Percentiles rank a stretch among this genome's conserved stretches.
These are phyloP conservation scores for Leishmania lainsoni DNA, from an alignment of 208 protist species.

Conservation along the genomic window DNA sequence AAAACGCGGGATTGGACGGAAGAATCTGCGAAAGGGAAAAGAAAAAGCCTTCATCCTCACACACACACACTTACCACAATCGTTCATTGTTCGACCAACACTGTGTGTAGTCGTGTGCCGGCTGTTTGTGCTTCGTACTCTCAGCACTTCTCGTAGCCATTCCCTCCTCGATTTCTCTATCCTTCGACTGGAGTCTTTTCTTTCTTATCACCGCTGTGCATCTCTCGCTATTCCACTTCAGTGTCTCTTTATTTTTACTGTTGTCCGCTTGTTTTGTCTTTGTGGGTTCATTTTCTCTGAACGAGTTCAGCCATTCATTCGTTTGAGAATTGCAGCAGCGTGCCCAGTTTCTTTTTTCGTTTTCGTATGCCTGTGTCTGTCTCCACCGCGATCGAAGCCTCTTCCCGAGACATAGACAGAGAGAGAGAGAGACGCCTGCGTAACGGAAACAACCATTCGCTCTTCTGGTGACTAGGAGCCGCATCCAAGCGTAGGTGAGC, in stretches of 20 bases:
- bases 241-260: neutral
- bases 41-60: neutral
- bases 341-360: neutral
- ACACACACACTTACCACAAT: neutral
- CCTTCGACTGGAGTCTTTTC: neutral
- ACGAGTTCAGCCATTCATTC: neutral
- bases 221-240: neutral
- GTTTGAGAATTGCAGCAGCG: neutral
- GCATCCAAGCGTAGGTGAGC: neutral
- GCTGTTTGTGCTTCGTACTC: neutral
- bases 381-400: neutral
- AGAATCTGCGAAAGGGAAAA: neutral
- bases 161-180: neutral
- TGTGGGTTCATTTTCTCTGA: neutral
- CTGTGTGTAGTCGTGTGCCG: neutral
- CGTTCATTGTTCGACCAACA: neutral
- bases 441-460: neutral
- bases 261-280: neutral
- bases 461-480: neutral
- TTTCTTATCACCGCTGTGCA: neutral
- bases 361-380: neutral
- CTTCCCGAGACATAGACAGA: neutral
- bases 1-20: neutral
- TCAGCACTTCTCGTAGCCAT: neutral
- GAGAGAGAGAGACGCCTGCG: neutral